These are phyloP conservation scores for Panaeolus cyanescens DNA, from an alignment of 768 basidiomycete genomes.

Conservation along the genomic window DNA sequence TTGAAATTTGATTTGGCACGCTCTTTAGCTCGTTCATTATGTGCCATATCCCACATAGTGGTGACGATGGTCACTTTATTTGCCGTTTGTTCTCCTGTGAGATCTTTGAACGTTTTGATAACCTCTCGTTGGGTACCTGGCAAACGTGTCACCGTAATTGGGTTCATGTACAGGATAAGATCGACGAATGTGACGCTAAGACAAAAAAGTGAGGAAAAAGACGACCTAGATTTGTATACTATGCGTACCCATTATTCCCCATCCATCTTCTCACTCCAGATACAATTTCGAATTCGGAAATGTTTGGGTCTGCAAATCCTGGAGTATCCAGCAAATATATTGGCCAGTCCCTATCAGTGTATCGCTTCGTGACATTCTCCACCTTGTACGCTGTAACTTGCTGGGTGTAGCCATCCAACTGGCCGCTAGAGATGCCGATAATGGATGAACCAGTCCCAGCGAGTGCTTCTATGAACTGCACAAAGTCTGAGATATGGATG, in stretches of 20 bases:
- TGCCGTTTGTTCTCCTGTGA: not conserved
- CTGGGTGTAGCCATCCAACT: no score
- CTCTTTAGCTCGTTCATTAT: not conserved
- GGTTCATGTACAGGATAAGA: not conserved
- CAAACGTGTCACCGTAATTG: not conserved
- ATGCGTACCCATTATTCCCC: no score
- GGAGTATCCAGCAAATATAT: not conserved
- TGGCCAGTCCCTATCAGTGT: not conserved
- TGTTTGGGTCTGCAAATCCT: not conserved
- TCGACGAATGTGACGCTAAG: no score
- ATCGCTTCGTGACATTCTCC: not conserved
- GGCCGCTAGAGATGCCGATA: not conserved
- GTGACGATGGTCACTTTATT: not conserved
- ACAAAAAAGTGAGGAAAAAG: no score
- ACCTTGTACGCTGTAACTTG: not conserved
- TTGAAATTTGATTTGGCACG: not conserved
- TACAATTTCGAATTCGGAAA: not conserved
- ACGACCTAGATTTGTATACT: no score
- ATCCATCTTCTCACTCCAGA: not conserved
- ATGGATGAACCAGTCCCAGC: not conserved
- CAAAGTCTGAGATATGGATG: no score
- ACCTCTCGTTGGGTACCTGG: not conserved
- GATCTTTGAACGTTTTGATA: not conserved
- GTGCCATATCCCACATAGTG: not conserved
- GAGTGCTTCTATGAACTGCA: not conserved